These are phyloP conservation scores for Saccharomycopsis babjevae DNA, from an alignment of 805 yeast species.

Conservation along the genomic window DNA sequence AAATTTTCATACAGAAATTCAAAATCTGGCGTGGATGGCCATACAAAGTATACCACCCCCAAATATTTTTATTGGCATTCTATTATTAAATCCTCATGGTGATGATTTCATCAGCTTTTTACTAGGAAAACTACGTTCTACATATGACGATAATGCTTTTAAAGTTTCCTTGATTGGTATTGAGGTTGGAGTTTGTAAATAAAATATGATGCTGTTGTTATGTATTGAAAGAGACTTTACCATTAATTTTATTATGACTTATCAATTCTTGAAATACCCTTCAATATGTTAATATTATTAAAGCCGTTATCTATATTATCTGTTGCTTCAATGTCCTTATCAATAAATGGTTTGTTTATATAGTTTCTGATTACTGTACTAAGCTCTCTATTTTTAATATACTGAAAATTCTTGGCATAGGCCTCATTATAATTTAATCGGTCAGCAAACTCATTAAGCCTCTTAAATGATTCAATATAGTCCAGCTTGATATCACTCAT, in stretches of 20 bases:
- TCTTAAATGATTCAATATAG: slow-evolving; percentile 1
- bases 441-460: slow-evolving; percentile 11
- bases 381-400: slow-evolving; percentile 20
- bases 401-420: slow-evolving; percentile 11
- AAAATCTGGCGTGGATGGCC: too few species aligned
- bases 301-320: slow-evolving; percentile 20
- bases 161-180: too few species aligned
- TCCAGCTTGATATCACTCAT: slow-evolving; percentile 1
- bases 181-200: neutral
- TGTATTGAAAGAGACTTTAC: neutral
- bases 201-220: neutral
- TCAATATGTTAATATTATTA: slow-evolving; percentile 27
- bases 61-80: too few species aligned
- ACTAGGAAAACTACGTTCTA: too few species aligned
- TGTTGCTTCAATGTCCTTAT: neutral
- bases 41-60: too few species aligned
- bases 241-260: neutral
- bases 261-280: slow-evolving; percentile 26
- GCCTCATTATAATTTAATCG: slow-evolving; percentile 15
- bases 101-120: too few species aligned
- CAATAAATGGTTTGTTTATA: neutral
- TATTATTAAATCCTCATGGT: too few species aligned
- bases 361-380: slow-evolving; percentile 19
- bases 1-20: too few species aligned
- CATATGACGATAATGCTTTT: too few species aligned